phyloP scores from a whole-genome alignment of 2,329 filamentous ascomycete genomes.

The Sordariomycetes sp. region DNA sequence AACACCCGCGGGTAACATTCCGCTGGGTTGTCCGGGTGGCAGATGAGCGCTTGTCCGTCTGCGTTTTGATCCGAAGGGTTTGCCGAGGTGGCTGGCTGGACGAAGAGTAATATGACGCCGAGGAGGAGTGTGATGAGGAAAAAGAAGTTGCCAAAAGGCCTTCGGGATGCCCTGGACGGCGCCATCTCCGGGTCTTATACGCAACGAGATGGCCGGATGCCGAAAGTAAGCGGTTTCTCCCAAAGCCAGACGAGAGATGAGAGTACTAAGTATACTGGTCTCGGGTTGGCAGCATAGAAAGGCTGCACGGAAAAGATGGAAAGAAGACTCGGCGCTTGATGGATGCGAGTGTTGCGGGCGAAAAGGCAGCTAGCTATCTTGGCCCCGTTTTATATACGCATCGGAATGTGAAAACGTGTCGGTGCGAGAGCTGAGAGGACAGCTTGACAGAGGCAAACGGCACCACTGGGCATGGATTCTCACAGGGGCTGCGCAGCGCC shows the following conservation, averaged over 20 bases:
- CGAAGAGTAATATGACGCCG: conserved; percentile 5
- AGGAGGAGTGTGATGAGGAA: neutral
- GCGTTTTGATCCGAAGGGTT: conserved; percentile 10
- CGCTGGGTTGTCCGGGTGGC: conserved; percentile 44
- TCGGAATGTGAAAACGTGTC: neutral
- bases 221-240: neutral
- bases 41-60: conserved; percentile 46
- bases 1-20: conserved; percentile 60
- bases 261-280: neutral
- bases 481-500: neutral
- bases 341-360: neutral
- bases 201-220: neutral
- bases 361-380: neutral
- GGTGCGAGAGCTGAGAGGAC: neutral
- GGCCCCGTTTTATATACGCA: neutral
- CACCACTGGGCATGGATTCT: neutral
- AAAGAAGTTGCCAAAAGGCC: neutral
- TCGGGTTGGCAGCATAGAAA: neutral
- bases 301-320: neutral
- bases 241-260: neutral
- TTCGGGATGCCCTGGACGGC: conserved; percentile 1
- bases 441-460: neutral
- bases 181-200: neutral
- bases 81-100: conserved; percentile 15
- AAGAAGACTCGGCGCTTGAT: neutral